A percentile compares a stretch with the other conserved stretches of the same genome.
Evolutionary conservation across 2,329 filamentous ascomycete genomes (phyloP).

Genomic region (Arthroderma uncinatum): DNA sequence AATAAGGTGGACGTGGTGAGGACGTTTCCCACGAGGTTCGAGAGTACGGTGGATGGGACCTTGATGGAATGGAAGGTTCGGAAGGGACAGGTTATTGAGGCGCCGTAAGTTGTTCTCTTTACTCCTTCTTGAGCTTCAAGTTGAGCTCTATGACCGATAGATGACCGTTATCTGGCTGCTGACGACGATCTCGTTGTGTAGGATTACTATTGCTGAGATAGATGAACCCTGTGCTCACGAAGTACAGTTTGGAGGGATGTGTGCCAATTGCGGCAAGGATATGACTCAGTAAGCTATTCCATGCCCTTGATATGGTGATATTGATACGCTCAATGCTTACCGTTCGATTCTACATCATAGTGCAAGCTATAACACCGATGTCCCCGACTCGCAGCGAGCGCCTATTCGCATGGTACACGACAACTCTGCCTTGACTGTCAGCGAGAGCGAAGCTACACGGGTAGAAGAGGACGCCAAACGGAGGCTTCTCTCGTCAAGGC

Average conservation of each 20-base stretch:
- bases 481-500: slow-evolving; percentile 65
- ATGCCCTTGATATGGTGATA: not conserved
- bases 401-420: slow-evolving; percentile 94
- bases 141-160: not conserved
- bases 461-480: slow-evolving; percentile 80
- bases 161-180: not conserved
- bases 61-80: slow-evolving; percentile 64
- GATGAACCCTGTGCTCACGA: slow-evolving; percentile 88
- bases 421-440: slow-evolving; percentile 76
- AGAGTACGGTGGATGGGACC: slow-evolving; percentile 71
- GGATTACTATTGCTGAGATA: slow-evolving; percentile 56
- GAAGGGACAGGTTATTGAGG: slow-evolving; percentile 35
- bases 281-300: slow-evolving; percentile 62
- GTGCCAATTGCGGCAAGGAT: slow-evolving; percentile 84
- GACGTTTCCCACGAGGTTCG: slow-evolving; percentile 66
- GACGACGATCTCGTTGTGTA: slow-evolving; percentile 19
- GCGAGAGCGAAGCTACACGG: slow-evolving; percentile 63
- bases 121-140: not conserved
- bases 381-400: slow-evolving; percentile 69
- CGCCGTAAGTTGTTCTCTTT: slow-evolving; percentile 27
- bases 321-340: not conserved
- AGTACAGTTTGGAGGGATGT: slow-evolving; percentile 81
- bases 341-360: slow-evolving; percentile 18
- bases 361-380: slow-evolving; percentile 69
- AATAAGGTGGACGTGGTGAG: slow-evolving; percentile 59